Evolutionary conservation across 495 filamentous ascomycete species (phyloP), one percentile per base, ranked within the genome.

Genomic region (Lasiosphaeris hirsuta): DNA sequence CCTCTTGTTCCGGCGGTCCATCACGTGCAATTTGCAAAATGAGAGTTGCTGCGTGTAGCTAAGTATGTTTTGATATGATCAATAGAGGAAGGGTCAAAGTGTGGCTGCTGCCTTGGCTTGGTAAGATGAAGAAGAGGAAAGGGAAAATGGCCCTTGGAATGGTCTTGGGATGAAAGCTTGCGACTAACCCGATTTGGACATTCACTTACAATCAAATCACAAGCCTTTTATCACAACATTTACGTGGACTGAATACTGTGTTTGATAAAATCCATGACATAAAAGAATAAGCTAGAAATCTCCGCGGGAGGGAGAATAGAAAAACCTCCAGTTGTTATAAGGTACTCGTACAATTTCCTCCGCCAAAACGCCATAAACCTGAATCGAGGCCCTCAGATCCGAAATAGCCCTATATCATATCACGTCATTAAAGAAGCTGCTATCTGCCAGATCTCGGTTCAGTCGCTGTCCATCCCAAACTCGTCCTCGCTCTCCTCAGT

Each of bases 381-480:
- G 23, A 11, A 30, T 30, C 23, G 23, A 30, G 23, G 5, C 23
- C 23, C 23, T 30, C 23, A 30, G 23, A 30, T 30, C 23, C 23
- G 23, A 30, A 30, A 30, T 30, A 30, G 23, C 23, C 23, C 23
- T 5, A 54, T 35, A 42, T 44, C 51, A 43, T 34, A 8, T 13
- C 15, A 41, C n/a, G 51, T 54, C 39, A 43, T 54, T 14, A 54
- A 18, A 14, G 23, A 11, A 43, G 14, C 38, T 14, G 13, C 38
- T 18, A 13, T 14, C 23, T 34, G 1, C 51, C 11, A 14, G 3
- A n/a, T 17, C 11, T 1, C 14, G 35, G 15, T 55, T 47, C 51
- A 66, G 3, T 66, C 63, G 42, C 63, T 66, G 36, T 60, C 61
- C 62, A 71, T 62, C n/a, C 35, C 63, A 59, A 64, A 68, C n/a